Evolutionary conservation across 352 stramenopile genomes (phyloP), one percentile per base, ranked within the genome.

Genomic region (Phytophthora fragariae): DNA sequence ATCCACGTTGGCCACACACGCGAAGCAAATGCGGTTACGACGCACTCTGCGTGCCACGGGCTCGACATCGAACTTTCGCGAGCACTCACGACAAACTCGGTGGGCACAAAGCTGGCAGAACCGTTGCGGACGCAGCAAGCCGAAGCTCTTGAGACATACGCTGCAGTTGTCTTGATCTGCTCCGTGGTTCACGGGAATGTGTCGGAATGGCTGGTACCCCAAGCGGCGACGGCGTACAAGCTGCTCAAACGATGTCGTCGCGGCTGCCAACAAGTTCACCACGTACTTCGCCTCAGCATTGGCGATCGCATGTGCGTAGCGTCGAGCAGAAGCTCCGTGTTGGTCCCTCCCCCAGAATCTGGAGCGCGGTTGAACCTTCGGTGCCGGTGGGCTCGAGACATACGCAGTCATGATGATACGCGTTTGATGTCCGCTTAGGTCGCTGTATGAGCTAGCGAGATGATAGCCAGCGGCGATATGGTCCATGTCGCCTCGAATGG

Each of bases 71-170:
- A 91, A 87, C 70, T 92, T 92, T 46, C 79, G 76, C 15, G 79
- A 91, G 65, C 85, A 92, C 19, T 87, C 70, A 11, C 85, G 84
- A 12, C 87, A 94, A 44, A 92, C 83, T 17, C 81, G 67, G 19
- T 90, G 73, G 1, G 77, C 83, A 35, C 87, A 94, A 35, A 94
- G 65, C 70, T 92, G 85, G 68, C 87, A 94, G 58, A 86, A 89
- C 14, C 84, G 71, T 62, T 86, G 76, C 14, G 73, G 69, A 33
- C 85, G 85, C 24, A 94, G 71, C 27, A 92, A 29, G 0, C 81
- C 80, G 57, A 94, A 94, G 54, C 58, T 65, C 5, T 77, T 81
- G 1, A 78, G 65, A 60, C 87, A 94, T 14, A 92, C 73, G 1
- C 57, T 67, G 68, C 87, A 94, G 24, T 14, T 69, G 60, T 86